phyloP scores from a whole-genome alignment of 495 filamentous ascomycete genomes.

The Aspergillus indologenus region DNA sequence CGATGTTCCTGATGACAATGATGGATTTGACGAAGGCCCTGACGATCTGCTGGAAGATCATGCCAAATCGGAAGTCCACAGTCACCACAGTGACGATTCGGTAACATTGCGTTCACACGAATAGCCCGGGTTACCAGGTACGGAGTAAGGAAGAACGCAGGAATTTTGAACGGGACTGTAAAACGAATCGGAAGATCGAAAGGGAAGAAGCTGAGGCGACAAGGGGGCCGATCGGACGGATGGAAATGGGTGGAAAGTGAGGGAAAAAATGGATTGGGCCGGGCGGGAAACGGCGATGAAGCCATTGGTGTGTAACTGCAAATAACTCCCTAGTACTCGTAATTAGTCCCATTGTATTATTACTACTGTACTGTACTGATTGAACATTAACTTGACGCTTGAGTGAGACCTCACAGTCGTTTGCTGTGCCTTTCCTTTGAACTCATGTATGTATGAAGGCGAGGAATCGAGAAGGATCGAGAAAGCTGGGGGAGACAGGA shows the following conservation, averaged over 20 bases:
- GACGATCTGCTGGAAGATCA: neutral
- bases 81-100: neutral
- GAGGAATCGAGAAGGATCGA: neutral
- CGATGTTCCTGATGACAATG: neutral
- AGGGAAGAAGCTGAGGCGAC: neutral
- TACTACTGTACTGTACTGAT: neutral
- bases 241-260: neutral
- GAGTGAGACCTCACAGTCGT: neutral
- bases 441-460: no score
- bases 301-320: neutral
- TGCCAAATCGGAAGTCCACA: neutral
- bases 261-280: neutral
- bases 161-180: neutral
- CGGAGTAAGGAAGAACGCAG: neutral
- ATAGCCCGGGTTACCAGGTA: neutral
- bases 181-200: neutral
- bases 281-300: neutral
- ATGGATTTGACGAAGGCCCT: neutral
- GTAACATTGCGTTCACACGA: neutral
- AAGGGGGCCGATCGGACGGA: neutral
- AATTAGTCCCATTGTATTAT: neutral
- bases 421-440: no score
- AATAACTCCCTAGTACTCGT: neutral
- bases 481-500: neutral
- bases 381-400: neutral